Conservation (phyloP, 148 eudicot genomes). For the Spergularia marina region DNA sequence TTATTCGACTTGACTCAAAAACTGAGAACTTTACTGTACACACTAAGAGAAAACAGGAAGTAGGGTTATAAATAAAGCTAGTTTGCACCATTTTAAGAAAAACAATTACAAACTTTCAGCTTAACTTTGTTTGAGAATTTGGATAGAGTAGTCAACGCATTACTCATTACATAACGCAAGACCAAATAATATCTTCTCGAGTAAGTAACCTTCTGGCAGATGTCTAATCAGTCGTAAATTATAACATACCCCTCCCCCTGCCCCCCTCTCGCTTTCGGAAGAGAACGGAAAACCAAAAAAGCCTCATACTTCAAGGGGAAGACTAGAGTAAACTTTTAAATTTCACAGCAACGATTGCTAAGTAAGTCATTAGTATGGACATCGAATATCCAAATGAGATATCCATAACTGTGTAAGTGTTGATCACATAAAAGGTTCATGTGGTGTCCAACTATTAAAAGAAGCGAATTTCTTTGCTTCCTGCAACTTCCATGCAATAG, state of each 20-base stretch:
- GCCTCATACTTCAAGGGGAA: too few species aligned
- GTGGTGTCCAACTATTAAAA: too few species aligned
- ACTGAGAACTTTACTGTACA: neutral
- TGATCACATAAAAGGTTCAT: too few species aligned
- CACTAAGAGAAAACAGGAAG: neutral
- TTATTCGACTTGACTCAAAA: neutral
- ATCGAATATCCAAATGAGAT: too few species aligned
- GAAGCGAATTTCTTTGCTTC: too few species aligned
- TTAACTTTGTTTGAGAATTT: neutral
- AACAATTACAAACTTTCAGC: neutral
- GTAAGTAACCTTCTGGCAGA: neutral
- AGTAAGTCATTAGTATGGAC: too few species aligned
- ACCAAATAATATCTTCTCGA: neutral
- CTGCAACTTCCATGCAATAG: too few species aligned
- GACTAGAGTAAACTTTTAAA: too few species aligned
- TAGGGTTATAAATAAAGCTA: neutral
- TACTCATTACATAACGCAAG: neutral
- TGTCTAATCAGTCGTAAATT: neutral
- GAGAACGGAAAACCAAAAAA: too few species aligned
- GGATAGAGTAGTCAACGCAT: neutral
- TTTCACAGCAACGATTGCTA: too few species aligned
- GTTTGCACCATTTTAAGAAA: neutral
- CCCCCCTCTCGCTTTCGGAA: too few species aligned
- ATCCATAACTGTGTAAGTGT: too few species aligned
- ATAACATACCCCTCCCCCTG: neutral